A percentile compares a stretch with the other conserved stretches of the same genome.
Conservation (phyloP, 768 basidiomycete genomes). For the Neoboletus magnificus region DNA sequence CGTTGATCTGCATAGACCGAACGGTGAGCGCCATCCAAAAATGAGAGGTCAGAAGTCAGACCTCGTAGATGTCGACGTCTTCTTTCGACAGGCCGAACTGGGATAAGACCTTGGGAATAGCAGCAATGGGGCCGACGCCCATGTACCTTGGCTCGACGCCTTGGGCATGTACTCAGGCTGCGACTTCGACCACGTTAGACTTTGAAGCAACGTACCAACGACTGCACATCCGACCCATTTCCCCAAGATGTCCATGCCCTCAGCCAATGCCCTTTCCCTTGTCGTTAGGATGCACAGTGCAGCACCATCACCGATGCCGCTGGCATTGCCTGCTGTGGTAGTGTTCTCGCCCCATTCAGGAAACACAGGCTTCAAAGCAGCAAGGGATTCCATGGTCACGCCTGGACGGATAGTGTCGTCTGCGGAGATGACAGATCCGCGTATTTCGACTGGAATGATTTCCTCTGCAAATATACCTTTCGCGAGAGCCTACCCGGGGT, state of each 20-base stretch:
- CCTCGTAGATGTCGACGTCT: conserved; percentile 78
- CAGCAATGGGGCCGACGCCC: conserved; percentile 72
- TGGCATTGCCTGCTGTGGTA: conserved; percentile 84
- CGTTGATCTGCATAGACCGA: conserved; percentile 58
- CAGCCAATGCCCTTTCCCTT: conserved; percentile 68
- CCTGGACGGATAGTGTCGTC: conserved; percentile 90
- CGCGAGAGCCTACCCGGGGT: conserved; percentile 49
- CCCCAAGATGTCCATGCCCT: conserved; percentile 75
- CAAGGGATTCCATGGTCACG: conserved; percentile 73
- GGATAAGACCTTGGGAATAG: conserved; percentile 66
- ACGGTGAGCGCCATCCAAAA: neutral
- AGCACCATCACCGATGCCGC: conserved; percentile 91
- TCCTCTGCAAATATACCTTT: conserved; percentile 79
- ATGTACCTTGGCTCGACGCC: conserved; percentile 76
- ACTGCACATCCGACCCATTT: conserved; percentile 80
- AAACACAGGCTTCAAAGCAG: conserved; percentile 83
- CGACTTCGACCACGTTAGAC: neutral
- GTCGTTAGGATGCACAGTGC: conserved; percentile 80
- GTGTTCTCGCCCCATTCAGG: conserved; percentile 68
- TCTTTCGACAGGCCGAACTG: conserved; percentile 62
- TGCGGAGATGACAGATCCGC: conserved; percentile 59
- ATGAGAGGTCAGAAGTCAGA: conserved; percentile 20
- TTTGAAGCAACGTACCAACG: conserved; percentile 50
- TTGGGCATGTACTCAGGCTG: conserved; percentile 22
- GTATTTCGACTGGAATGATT: conserved; percentile 82